These are phyloP conservation scores for Paraglomus brasilianum DNA, from an alignment of 192 early-diverging fungal genomes.

Conservation along the genomic window DNA sequence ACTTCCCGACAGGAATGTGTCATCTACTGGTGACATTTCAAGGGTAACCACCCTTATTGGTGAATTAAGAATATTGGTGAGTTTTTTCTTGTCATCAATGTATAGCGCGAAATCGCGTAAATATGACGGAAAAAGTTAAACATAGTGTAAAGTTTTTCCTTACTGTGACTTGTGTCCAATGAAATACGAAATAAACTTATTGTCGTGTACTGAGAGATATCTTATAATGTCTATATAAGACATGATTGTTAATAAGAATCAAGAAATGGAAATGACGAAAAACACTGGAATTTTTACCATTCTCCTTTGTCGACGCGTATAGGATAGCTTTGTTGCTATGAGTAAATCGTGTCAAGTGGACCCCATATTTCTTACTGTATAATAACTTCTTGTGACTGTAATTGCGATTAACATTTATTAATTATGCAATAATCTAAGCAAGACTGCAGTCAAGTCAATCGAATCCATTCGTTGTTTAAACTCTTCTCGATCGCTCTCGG, in stretches of 20 bases:
- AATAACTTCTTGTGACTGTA: conserved; percentile 65
- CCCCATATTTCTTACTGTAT: conserved; percentile 96
- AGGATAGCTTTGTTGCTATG: conserved; percentile 76
- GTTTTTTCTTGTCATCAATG: neutral
- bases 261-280: conserved; percentile 4
- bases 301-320: conserved; percentile 92
- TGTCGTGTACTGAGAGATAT: conserved; percentile 93
- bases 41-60: conserved; percentile 65
- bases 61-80: neutral
- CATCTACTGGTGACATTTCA: conserved; percentile 82
- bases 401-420: neutral
- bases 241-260: neutral
- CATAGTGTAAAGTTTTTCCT: neutral
- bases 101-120: no score
- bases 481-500: neutral
- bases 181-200: conserved; percentile 93
- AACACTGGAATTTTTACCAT: conserved; percentile 50
- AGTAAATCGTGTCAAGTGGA: conserved; percentile 84
- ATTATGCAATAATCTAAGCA: neutral
- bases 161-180: conserved; percentile 76
- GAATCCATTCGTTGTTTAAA: neutral
- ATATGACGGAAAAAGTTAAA: no score
- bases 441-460: neutral
- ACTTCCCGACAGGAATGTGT: conserved; percentile 79
- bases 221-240: conserved; percentile 73